Evolutionary conservation across 1,284 basidiomycete genomes (phyloP).

Genomic region (Ustilago sp.): DNA sequence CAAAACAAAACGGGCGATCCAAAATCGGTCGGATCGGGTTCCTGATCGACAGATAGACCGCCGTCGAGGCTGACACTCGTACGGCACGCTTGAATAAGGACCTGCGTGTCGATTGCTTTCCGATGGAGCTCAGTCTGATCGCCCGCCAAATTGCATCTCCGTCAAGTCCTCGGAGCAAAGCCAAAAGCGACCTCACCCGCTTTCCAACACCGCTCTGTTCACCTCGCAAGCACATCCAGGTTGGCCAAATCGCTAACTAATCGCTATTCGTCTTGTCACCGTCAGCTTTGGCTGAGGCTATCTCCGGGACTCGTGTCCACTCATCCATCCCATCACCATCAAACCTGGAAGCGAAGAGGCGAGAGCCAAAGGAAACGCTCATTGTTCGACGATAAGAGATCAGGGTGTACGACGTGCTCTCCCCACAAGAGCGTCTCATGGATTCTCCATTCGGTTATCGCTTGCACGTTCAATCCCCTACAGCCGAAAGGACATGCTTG

Average conservation of each 20-base stretch:
- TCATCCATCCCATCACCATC: not conserved
- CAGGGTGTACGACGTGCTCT: not conserved
- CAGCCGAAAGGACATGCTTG: conserved; percentile 7
- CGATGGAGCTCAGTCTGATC: conserved; percentile 22
- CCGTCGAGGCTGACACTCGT: conserved; percentile 4
- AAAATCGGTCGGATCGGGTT: not conserved
- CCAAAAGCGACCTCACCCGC: not conserved
- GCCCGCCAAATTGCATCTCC: conserved; percentile 13
- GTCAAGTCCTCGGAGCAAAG: conserved; percentile 26
- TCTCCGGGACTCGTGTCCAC: not conserved
- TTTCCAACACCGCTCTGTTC: not conserved
- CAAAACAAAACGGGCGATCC: no score
- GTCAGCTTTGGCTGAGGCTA: not conserved
- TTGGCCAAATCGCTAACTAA: not conserved
- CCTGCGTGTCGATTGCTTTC: not conserved
- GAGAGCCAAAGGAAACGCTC: not conserved
- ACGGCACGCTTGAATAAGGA: not conserved
- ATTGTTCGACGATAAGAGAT: not conserved
- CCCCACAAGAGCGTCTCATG: conserved; percentile 1
- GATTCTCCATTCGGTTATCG: not conserved
- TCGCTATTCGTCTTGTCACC: not conserved
- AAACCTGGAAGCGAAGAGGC: not conserved
- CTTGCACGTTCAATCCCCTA: conserved; percentile 8
- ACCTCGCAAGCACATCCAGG: not conserved
- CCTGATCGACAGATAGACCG: not conserved